These are phyloP conservation scores for Exophiala mesophila DNA, from an alignment of 2,329 filamentous ascomycete species.

Conservation along the genomic window DNA sequence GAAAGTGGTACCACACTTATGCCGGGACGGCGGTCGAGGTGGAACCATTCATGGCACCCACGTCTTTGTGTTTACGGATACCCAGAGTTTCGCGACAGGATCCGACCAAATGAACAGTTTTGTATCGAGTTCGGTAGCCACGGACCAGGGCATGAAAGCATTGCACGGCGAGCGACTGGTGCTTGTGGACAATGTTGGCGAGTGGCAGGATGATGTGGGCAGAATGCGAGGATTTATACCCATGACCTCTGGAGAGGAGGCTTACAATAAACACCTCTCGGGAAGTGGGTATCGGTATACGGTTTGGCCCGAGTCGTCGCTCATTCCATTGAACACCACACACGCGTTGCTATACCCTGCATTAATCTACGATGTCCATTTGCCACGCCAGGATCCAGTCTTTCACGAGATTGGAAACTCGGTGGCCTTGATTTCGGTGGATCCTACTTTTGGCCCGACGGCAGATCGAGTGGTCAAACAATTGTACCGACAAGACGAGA, in stretches of 20 bases:
- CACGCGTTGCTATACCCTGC: conserved; percentile 30
- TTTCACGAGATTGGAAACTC: conserved; percentile 30
- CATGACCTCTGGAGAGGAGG: conserved; percentile 30
- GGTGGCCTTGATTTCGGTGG: conserved; percentile 27
- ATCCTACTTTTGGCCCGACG: conserved; percentile 27
- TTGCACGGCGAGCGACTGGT: conserved; percentile 24
- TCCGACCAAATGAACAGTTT: conserved; percentile 29
- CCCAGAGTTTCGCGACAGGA: conserved; percentile 25
- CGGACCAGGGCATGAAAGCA: conserved; percentile 29
- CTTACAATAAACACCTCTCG: conserved; percentile 30
- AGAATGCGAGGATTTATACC: conserved; percentile 31
- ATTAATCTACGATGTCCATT: conserved; percentile 31
- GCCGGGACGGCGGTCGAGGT: conserved; percentile 32
- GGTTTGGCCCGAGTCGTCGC: conserved; percentile 31
- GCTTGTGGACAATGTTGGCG: conserved; percentile 31
- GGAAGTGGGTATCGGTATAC: conserved; percentile 31
- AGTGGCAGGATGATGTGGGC: conserved; percentile 31
- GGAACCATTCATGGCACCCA: conserved; percentile 31
- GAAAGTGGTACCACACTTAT: conserved; percentile 27
- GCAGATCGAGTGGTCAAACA: conserved; percentile 28
- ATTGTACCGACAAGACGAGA: conserved; percentile 28
- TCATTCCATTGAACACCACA: conserved; percentile 29
- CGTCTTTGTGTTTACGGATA: conserved; percentile 33
- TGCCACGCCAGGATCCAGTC: conserved; percentile 24
- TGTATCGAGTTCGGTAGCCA: conserved; percentile 30